A percentile compares a stretch with the other conserved stretches of the same genome.
Conservation (phyloP, 2,329 filamentous ascomycete genomes). For the Colletotrichum costaricense region DNA sequence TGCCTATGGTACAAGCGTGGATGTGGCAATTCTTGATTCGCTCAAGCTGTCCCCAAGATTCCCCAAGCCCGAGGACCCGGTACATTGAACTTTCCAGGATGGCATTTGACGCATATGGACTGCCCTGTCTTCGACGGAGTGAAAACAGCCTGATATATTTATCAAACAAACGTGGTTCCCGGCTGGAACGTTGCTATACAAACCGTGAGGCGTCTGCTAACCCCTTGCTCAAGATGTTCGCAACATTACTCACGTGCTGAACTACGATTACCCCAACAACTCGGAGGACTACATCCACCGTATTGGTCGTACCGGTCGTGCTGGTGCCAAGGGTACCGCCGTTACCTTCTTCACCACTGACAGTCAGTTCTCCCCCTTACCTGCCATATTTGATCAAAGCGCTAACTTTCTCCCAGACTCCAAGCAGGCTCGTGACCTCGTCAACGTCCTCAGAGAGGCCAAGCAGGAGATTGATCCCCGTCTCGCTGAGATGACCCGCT, state of each 20-base stretch:
- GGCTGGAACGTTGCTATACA: conserved; percentile 73
- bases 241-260: conserved; percentile 99
- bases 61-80: conserved; percentile 67
- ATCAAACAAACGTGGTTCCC: conserved; percentile 57
- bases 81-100: conserved; percentile 64
- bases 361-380: conserved; percentile 73
- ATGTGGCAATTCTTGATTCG: conserved; percentile 82
- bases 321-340: conserved; percentile 93
- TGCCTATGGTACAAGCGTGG: conserved; percentile 78
- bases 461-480: conserved; percentile 98
- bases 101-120: conserved; percentile 70
- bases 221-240: conserved; percentile 91
- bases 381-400: not conserved
- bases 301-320: conserved; percentile 95
- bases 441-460: conserved; percentile 91
- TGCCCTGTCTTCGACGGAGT: conserved; percentile 69
- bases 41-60: conserved; percentile 77
- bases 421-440: conserved; percentile 96
- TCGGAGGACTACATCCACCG: conserved; percentile 98
- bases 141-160: conserved; percentile 65
- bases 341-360: conserved; percentile 99
- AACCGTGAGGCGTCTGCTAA: conserved; percentile 76
- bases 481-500: conserved; percentile 95
- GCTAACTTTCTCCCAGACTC: conserved; percentile 71
- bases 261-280: conserved; percentile 99